Evolutionary conservation across 164 flowering plant genomes (phyloP).

Genomic region (Umbilicus rupestris): DNA sequence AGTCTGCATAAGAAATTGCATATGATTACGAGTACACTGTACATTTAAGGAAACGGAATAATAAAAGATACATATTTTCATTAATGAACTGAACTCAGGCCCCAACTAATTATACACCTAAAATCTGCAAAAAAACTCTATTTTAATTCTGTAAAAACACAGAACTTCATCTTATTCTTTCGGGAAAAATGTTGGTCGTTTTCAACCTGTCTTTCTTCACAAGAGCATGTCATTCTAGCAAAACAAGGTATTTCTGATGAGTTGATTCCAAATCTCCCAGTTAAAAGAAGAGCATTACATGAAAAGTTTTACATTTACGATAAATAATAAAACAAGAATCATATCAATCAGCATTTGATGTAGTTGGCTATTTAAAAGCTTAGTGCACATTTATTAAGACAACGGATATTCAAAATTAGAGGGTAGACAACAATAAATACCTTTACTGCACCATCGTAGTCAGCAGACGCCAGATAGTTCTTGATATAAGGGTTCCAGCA

Average conservation of each 20-base stretch:
- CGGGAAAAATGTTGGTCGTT: not conserved
- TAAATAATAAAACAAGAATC: not conserved
- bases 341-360: not conserved
- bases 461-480: conserved; percentile 91
- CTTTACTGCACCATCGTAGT: conserved; percentile 95
- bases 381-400: not conserved
- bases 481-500: conserved; percentile 93
- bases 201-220: not conserved
- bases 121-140: not conserved
- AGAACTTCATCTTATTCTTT: not conserved
- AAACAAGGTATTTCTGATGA: not conserved
- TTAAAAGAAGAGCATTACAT: not conserved
- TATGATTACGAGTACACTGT: not conserved
- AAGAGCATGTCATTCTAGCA: not conserved
- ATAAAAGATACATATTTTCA: not conserved
- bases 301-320: not conserved
- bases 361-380: not conserved
- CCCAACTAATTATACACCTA: not conserved
- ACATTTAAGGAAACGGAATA: not conserved
- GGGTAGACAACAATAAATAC: conserved; percentile 26
- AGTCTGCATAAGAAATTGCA: not conserved
- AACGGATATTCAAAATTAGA: not conserved
- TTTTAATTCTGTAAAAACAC: not conserved
- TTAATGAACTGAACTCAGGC: not conserved
- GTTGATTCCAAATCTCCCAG: not conserved